These are phyloP conservation scores for Candida rishiriensis DNA, from an alignment of 805 yeast genomes.

Conservation along the genomic window DNA sequence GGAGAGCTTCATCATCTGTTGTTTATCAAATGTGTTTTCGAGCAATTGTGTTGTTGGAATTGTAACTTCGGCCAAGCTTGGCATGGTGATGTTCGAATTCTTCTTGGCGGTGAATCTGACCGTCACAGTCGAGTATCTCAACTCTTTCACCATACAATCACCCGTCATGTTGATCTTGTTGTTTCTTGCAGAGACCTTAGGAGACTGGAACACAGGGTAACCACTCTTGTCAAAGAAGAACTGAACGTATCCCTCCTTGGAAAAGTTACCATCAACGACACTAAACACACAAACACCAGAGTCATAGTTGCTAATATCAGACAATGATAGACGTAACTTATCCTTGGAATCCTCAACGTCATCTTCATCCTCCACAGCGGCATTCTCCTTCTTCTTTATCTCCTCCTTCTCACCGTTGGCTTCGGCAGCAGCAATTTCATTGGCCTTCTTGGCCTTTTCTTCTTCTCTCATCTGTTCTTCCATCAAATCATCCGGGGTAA, in stretches of 20 bases:
- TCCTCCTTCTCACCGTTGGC: constrained; percentile 13
- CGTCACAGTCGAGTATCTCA: constrained; percentile 61
- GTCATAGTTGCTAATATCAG: constrained; percentile 51
- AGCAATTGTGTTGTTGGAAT: constrained; percentile 66
- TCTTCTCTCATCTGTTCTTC: constrained; percentile 41
- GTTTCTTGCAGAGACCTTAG: constrained; percentile 42
- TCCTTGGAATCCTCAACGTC: constrained; percentile 33
- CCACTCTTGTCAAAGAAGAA: constrained; percentile 74
- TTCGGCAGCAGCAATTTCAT: not conserved
- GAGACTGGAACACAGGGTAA: constrained; percentile 56
- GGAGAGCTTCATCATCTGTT: constrained; percentile 50
- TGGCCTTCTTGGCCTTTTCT: constrained; percentile 28
- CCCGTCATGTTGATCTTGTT: constrained; percentile 44
- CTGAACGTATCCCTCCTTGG: constrained; percentile 63
- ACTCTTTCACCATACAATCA: constrained; percentile 72
- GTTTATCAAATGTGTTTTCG: constrained; percentile 58
- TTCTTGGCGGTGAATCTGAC: constrained; percentile 59
- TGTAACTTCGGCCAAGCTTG: constrained; percentile 55
- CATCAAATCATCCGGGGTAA: constrained; percentile 65
- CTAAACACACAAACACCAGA: constrained; percentile 77
- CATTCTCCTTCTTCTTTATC: constrained; percentile 11
- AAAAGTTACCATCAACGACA: constrained; percentile 53
- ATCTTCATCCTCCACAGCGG: constrained; percentile 28
- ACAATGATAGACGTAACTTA: constrained; percentile 51
- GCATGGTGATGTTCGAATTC: constrained; percentile 50